Evolutionary conservation across 2,329 filamentous ascomycete species (phyloP).

Genomic region (Aspergillus chevalieri): DNA sequence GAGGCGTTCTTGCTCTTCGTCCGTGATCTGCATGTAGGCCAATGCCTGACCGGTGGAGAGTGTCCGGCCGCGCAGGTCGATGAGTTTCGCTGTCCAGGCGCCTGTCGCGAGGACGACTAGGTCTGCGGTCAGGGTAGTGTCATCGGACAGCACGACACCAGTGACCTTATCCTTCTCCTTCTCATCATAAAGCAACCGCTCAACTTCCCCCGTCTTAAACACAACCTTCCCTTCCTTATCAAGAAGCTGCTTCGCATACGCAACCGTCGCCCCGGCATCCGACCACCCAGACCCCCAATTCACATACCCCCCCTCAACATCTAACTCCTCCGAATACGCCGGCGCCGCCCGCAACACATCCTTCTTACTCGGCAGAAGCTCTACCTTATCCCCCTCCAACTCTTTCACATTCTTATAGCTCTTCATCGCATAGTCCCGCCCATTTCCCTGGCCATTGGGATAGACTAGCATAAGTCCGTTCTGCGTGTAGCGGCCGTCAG

Average conservation of each 20-base stretch:
- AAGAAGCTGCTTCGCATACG: constrained; percentile 32
- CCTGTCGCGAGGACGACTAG: constrained; percentile 76
- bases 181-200: constrained; percentile 24
- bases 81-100: constrained; percentile 73
- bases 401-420: constrained; percentile 37
- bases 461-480: constrained; percentile 40
- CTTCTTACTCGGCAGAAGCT: constrained; percentile 26
- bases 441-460: constrained; percentile 22
- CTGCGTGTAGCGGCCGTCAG: constrained; percentile 39
- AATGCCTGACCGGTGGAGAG: constrained; percentile 77
- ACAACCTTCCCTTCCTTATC: constrained; percentile 31
- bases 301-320: constrained; percentile 39
- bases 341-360: constrained; percentile 31
- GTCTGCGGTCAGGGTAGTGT: constrained; percentile 54
- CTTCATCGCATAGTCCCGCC: constrained; percentile 31
- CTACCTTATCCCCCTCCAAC: constrained; percentile 28
- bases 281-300: constrained; percentile 45
- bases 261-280: constrained; percentile 37
- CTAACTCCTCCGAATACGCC: constrained; percentile 27
- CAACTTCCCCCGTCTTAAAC: constrained; percentile 32
- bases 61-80: constrained; percentile 70
- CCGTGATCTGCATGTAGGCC: constrained; percentile 68
- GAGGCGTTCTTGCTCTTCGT: constrained; percentile 62
- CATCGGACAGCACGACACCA: constrained; percentile 49
- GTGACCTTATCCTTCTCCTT: constrained; percentile 16